Evolutionary conservation across 371 early-diverging fungal species (phyloP), one percentile per base, ranked within the genome.

Genomic region (Umbelopsis sp.): DNA sequence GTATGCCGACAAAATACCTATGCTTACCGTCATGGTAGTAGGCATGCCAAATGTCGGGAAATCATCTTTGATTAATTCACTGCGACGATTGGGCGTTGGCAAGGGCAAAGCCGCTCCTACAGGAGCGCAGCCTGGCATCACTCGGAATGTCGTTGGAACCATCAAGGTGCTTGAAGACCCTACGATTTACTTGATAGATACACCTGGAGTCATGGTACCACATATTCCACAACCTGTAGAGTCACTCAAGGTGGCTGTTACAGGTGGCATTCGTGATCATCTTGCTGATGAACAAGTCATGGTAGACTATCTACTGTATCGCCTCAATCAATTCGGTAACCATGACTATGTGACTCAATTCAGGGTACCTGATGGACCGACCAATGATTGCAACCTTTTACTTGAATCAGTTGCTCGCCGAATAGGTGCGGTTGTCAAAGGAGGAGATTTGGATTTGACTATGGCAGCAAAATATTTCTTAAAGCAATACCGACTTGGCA

Each of bases 31-130:
- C 41, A 92, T 98, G 86, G 88, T 97, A 2, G 94, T 97, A 0
- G 98, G 98, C 5, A 92, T 97, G 89, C 98, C 98, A 1, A 98
- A 98, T 72, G 97, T 97, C 29, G 98, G 98, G 16, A 98, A 98
- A 73, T 95, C 96, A 0, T 90, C 96, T 18, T 68, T 98, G 57
- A 93, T 97, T 69, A 98, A 98, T 70, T 84, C 94, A 0, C 74
- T 98, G 65, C 77, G 98, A 45, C 75, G 89, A 46, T 80, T 89
- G 24, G 94, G 93, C 11, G 79, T 91, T 12, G 84, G 84, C 18
- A 86, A 86, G 51, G 89, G 92, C 7, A 96, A 96, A 74, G 95
- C 93, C 5, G 93, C 94, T 3, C 84, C 82, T 4, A 96, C 96
- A 5, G 97, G 96, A 0, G 91, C 92, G 1, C 85, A 86, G 45